These are phyloP conservation scores for Lignosus rhinocerotis DNA, from an alignment of 1,284 basidiomycete species.

Conservation along the genomic window DNA sequence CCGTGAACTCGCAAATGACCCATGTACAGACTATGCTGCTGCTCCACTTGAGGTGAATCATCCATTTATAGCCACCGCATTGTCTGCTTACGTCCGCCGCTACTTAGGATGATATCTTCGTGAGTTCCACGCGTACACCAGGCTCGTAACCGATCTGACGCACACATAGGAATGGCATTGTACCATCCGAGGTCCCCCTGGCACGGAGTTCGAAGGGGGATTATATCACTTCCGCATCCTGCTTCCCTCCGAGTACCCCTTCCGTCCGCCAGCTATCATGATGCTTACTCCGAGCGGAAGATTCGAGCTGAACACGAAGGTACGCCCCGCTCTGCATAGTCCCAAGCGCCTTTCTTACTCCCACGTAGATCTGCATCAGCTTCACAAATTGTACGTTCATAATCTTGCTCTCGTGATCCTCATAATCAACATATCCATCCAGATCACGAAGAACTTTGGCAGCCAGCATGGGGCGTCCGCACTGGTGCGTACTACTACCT, in stretches of 20 bases:
- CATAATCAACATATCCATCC: constrained; percentile 16
- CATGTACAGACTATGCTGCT: constrained; percentile 81
- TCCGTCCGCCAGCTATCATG: constrained; percentile 92
- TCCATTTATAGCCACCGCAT: constrained; percentile 5
- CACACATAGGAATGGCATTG: constrained; percentile 90
- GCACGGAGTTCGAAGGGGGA: constrained; percentile 90
- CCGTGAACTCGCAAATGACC: constrained; percentile 80
- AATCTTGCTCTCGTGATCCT: background rate
- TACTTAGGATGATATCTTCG: constrained; percentile 77
- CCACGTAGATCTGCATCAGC: constrained; percentile 85
- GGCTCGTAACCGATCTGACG: constrained; percentile 27
- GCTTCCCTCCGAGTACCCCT: constrained; percentile 91
- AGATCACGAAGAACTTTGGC: constrained; percentile 93
- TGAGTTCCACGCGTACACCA: constrained; percentile 39
- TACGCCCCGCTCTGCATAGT: constrained; percentile 36
- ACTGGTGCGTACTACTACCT: constrained; percentile 58
- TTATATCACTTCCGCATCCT: constrained; percentile 91
- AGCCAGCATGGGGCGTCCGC: constrained; percentile 96
- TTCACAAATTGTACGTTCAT: constrained; percentile 79
- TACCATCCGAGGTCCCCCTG: constrained; percentile 85
- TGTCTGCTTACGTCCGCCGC: constrained; percentile 12
- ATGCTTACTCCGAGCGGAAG: constrained; percentile 94
- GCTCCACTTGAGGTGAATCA: constrained; percentile 81
- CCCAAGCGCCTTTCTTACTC: background rate
- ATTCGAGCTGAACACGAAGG: constrained; percentile 95